Evolutionary conservation across 192 early-diverging fungal species (phyloP), one percentile per base, ranked within the genome.

Genomic region (Entomortierella parvispora): DNA sequence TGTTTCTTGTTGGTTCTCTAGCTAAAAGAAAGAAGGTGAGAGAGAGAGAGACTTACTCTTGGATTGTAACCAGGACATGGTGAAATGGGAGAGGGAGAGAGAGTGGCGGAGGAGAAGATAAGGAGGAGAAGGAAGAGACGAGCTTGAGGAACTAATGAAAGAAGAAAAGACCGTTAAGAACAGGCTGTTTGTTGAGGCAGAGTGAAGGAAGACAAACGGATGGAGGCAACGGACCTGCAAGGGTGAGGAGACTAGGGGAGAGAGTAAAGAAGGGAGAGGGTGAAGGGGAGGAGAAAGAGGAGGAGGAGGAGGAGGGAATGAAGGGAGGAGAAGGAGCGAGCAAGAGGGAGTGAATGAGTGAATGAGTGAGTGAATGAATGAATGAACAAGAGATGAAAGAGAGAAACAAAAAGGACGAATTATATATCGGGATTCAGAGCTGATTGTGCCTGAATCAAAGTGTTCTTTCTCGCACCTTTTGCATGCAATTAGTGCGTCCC

Each of bases 31-130:
- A 17, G 26, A 46, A 33, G 29, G 42, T 17, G 2, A 46, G n/a
- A 42, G 18, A 32, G 37, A 42, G 33, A 33, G 32, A 2, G 43
- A 55, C 74, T 37, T 68, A 77, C 74, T 77, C 49, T 68, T 77
- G 48, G 74, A 68, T 26, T 68, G 65, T 61, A 77, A 47, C 74
- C 74, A 76, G 59, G 72, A 77, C 70, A 72, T 72, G 70, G n/a
- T 53, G 70, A 40, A 29, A 47, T 45, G 46, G 31, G 20, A 20
- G 42, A 45, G 42, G 20, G 37, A 23, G 49, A 42, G 56, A 37
- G 26, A 47, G 57, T 7, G 67, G 43, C 47, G 66, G 29, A n/a
- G 5, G 37, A 40, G 37, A 40, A 12, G 37, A 12, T 18, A 57
- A 74, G 3, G 26, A 42, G 4, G 53, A 66, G 63, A 25, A 59